Conservation (phyloP, 2,329 filamentous ascomycete genomes). For the Fusarium sp. region DNA sequence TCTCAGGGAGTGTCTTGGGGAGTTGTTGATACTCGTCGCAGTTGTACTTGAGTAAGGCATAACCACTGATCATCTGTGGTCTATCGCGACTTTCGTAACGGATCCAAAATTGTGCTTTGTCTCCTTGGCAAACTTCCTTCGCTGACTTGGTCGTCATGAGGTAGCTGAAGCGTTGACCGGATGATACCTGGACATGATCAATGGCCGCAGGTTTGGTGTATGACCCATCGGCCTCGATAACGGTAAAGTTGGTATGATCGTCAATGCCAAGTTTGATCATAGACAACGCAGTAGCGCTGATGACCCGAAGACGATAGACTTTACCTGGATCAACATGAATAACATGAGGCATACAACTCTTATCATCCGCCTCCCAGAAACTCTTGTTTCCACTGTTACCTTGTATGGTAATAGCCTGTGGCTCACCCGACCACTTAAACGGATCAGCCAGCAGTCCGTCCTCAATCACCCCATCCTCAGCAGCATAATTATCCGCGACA, state of each 20-base stretch:
- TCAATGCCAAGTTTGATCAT: conserved; percentile 32
- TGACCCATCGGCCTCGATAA: conserved; percentile 34
- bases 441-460: conserved; percentile 60
- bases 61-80: conserved; percentile 18
- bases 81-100: conserved; percentile 33
- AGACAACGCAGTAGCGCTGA: conserved; percentile 19
- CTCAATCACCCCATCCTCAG: conserved; percentile 64
- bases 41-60: conserved; percentile 23
- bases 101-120: conserved; percentile 21
- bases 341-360: conserved; percentile 26
- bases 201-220: conserved; percentile 21
- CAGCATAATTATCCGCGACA: conserved; percentile 68
- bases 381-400: conserved; percentile 36
- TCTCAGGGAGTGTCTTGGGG: conserved; percentile 5
- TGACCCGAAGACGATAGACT: conserved; percentile 21
- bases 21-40: neutral
- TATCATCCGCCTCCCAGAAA: conserved; percentile 16
- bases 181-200: conserved; percentile 20
- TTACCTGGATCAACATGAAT: conserved; percentile 24
- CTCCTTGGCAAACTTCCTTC: neutral
- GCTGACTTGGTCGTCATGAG: neutral
- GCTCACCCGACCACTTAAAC: conserved; percentile 70
- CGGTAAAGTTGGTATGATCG: neutral
- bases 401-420: conserved; percentile 49
- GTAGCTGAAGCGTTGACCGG: conserved; percentile 33